A percentile compares a stretch with the other conserved stretches of the same genome.
These are phyloP conservation scores for Plasmopara muralis DNA, from an alignment of 352 stramenopile genomes.

Conservation along the genomic window DNA sequence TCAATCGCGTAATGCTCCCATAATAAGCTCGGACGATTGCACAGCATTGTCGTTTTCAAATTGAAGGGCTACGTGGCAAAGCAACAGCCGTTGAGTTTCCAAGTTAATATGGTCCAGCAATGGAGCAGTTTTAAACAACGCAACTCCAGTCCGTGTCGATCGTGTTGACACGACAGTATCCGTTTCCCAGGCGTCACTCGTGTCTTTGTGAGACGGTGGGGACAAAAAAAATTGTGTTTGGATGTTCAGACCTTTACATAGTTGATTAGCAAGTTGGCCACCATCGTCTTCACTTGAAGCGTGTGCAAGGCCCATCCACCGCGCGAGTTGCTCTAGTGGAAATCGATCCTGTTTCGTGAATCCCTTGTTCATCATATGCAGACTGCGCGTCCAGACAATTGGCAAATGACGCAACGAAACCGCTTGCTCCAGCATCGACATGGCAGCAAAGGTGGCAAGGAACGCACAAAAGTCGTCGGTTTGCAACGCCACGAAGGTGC, in stretches of 20 bases:
- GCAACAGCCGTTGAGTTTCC: constrained; percentile 8
- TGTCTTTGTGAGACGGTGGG: not conserved
- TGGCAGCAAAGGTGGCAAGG: constrained; percentile 13
- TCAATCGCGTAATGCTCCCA: too few species aligned
- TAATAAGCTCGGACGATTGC: too few species aligned
- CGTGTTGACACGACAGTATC: too few species aligned
- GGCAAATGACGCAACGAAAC: constrained; percentile 34
- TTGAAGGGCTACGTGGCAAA: constrained; percentile 19
- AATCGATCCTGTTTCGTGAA: constrained; percentile 59
- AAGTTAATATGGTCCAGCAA: constrained; percentile 22
- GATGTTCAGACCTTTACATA: constrained; percentile 46
- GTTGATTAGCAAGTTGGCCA: constrained; percentile 12
- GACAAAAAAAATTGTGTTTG: constrained; percentile 23
- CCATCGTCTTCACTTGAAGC: constrained; percentile 11
- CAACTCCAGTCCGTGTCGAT: constrained; percentile 8
- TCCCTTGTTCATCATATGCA: constrained; percentile 54
- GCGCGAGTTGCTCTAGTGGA: constrained; percentile 30
- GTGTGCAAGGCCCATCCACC: constrained; percentile 22
- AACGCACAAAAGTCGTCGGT: constrained; percentile 38
- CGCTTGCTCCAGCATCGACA: constrained; percentile 40
- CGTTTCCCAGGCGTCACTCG: too few species aligned
- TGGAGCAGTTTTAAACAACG: constrained; percentile 32
- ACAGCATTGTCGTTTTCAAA: constrained; percentile 3
- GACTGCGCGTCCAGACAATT: constrained; percentile 26
- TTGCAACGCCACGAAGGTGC: constrained; percentile 51